Percentiles rank a stretch among this genome's conserved stretches.
These are phyloP conservation scores for Ormosia emarginata DNA, from an alignment of 306 rosid genomes.

Conservation along the genomic window DNA sequence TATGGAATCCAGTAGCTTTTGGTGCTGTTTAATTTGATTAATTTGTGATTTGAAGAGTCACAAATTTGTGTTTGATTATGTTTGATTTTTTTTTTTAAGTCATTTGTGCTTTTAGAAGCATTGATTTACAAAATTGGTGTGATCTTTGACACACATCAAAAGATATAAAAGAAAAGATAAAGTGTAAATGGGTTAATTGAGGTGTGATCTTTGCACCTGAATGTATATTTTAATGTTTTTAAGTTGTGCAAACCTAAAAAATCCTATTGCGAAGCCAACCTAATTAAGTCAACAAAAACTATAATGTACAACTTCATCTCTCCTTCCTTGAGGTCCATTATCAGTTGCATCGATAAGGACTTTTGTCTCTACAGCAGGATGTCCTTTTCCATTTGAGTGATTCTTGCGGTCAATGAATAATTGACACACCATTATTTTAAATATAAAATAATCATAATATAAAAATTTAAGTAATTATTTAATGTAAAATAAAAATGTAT, in stretches of 20 bases:
- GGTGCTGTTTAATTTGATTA: conserved; percentile 9
- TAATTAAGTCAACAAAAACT: neutral
- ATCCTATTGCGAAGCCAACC: neutral
- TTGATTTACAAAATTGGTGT: neutral
- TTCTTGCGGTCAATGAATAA: neutral
- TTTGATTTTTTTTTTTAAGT: neutral
- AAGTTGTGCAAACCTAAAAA: neutral
- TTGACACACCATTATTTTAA: neutral
- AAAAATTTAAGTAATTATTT: neutral
- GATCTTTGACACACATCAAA: neutral
- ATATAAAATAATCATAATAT: neutral
- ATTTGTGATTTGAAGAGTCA: neutral
- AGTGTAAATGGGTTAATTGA: neutral
- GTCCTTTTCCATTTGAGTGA: neutral
- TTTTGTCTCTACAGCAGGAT: neutral
- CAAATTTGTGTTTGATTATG: neutral
- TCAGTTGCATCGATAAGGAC: neutral
- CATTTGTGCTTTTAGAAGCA: neutral
- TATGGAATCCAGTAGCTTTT: neutral
- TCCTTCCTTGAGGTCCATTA: neutral
- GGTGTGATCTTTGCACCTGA: neutral
- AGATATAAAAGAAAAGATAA: neutral
- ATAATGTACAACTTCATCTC: neutral
- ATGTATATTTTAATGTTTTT: neutral
- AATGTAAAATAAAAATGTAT: neutral